Percentiles rank a stretch among this genome's conserved stretches.
These are phyloP conservation scores for Aspergillus texensis DNA, from an alignment of 2,329 filamentous ascomycete species.

Conservation along the genomic window DNA sequence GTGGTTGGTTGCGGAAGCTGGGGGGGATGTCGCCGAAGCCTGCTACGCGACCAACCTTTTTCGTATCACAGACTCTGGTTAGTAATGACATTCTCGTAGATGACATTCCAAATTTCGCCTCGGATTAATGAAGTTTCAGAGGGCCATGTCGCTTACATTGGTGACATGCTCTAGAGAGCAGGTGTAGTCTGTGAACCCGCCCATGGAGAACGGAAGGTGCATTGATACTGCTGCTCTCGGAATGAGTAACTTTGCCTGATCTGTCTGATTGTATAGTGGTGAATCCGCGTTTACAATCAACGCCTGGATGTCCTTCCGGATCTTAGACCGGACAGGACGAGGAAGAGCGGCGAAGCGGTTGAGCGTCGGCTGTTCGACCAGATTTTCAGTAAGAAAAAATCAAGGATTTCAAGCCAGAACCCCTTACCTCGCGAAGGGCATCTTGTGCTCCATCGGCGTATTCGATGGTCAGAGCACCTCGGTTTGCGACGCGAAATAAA, in stretches of 20 bases:
- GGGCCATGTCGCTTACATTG: conserved; percentile 26
- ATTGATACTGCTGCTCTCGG: conserved; percentile 42
- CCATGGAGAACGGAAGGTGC: conserved; percentile 59
- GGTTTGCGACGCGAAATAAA: background rate
- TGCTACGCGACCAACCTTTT: background rate
- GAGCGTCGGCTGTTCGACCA: conserved; percentile 37
- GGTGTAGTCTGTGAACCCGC: conserved; percentile 56
- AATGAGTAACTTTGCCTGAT: conserved; percentile 28
- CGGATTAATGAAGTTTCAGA: background rate
- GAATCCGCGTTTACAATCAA: conserved; percentile 10
- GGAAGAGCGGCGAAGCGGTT: conserved; percentile 55
- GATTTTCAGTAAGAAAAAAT: background rate
- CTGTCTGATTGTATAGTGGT: conserved; percentile 15
- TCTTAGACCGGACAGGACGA: conserved; percentile 39
- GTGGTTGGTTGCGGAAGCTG: conserved; percentile 53
- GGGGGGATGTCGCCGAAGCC: conserved; percentile 19
- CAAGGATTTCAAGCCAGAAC: fast-evolving
- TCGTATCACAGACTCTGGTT: background rate
- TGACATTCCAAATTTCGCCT: background rate
- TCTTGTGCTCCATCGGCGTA: background rate
- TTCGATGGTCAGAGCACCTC: background rate
- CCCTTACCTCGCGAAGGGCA: background rate
- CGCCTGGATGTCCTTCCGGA: conserved; percentile 44
- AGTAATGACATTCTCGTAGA: background rate
- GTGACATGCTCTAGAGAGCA: conserved; percentile 35